phyloP scores from a whole-genome alignment of 176 grass and related monocot genomes.

The Carex parvula region DNA sequence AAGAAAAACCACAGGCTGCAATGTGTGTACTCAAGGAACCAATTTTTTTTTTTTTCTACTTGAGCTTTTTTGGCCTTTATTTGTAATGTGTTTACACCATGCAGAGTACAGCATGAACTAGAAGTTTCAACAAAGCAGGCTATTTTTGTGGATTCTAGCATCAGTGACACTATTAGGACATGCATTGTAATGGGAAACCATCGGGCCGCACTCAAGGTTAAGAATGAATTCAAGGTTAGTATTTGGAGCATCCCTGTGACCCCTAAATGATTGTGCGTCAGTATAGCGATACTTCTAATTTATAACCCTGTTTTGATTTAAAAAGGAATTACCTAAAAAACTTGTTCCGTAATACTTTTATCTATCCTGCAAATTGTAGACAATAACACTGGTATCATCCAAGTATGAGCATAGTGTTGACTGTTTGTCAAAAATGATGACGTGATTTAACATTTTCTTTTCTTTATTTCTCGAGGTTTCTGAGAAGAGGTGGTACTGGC shows the following conservation, averaged over 20 bases:
- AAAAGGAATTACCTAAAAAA: not conserved
- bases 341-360: not conserved
- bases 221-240: slow-evolving; percentile 81
- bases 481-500: slow-evolving; percentile 99
- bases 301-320: not conserved
- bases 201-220: slow-evolving; percentile 77
- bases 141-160: slow-evolving; percentile 96
- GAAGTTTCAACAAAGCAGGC: slow-evolving; percentile 91
- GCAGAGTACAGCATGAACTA: slow-evolving; percentile 82
- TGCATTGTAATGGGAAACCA: slow-evolving; percentile 98
- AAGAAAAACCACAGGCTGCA: not conserved
- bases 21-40: not conserved
- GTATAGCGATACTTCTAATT: not conserved
- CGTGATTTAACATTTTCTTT: not conserved
- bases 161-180: slow-evolving; percentile 94
- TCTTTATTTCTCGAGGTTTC: slow-evolving; percentile 57
- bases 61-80: slow-evolving; percentile 10
- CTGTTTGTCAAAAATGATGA: not conserved
- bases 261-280: not conserved
- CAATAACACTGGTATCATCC: not conserved
- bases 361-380: not conserved
- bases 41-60: not conserved
- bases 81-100: slow-evolving; percentile 27
- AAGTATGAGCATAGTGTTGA: not conserved
- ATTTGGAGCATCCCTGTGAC: slow-evolving; percentile 1